Conservation (phyloP, 2,329 filamentous ascomycete species). For the Tolypocladium inflatum region DNA sequence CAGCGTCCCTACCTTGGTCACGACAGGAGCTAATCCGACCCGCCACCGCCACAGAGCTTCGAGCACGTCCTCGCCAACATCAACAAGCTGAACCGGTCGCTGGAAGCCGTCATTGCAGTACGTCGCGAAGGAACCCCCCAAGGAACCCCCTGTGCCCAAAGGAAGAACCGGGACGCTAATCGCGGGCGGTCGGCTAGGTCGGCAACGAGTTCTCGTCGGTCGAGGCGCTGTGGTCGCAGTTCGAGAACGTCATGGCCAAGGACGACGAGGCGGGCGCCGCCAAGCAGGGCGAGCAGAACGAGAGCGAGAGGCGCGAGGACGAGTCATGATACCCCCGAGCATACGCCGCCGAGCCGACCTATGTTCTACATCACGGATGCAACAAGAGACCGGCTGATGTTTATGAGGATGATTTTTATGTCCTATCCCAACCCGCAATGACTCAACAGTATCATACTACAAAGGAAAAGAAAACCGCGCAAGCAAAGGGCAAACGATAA, state of each 20-base stretch:
- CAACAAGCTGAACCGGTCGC: constrained; percentile 84
- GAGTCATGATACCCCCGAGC: neutral
- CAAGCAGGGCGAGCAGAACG: constrained; percentile 13
- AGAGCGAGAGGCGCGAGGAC: constrained; percentile 11
- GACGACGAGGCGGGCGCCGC: constrained; percentile 26
- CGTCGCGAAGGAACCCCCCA: constrained; percentile 19
- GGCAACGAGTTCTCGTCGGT: constrained; percentile 97
- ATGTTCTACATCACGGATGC: neutral
- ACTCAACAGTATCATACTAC: constrained; percentile 15
- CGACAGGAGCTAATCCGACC: neutral
- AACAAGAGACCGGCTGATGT: neutral
- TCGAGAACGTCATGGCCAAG: constrained; percentile 90
- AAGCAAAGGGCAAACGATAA: constrained; percentile 8
- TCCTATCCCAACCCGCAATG: constrained; percentile 12
- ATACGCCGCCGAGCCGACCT: neutral
- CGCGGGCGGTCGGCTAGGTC: constrained; percentile 42
- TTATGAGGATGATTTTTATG: constrained; percentile 13
- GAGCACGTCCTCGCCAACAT: constrained; percentile 92
- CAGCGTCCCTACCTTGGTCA: neutral
- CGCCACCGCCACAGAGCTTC: constrained; percentile 43
- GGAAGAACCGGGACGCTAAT: neutral
- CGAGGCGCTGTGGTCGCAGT: constrained; percentile 93
- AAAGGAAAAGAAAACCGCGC: constrained; percentile 11
- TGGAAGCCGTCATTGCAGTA: constrained; percentile 87
- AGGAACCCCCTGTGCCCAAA: too few species aligned